A percentile compares a stretch with the other conserved stretches of the same genome.
These are phyloP conservation scores for Macrocystidia cucumis DNA, from an alignment of 1,284 basidiomycete genomes.

Conservation along the genomic window DNA sequence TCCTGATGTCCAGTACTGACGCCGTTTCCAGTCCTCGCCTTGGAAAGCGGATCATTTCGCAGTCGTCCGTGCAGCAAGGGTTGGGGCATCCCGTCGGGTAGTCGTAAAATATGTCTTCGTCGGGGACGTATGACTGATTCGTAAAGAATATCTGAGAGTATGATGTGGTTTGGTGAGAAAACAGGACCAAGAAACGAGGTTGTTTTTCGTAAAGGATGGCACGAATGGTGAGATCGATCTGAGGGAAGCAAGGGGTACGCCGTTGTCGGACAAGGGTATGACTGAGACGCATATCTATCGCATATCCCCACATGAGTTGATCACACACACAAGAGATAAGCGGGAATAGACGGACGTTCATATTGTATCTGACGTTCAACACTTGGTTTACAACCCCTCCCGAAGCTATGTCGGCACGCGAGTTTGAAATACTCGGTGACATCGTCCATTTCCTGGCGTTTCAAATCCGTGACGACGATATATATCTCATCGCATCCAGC, in stretches of 20 bases:
- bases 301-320: no score
- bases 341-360: conserved; percentile 56
- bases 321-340: no score
- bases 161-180: conserved; percentile 70
- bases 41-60: conserved; percentile 73
- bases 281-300: conserved; percentile 56
- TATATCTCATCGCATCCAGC: conserved; percentile 67
- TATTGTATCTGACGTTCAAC: conserved; percentile 57
- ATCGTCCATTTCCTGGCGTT: conserved; percentile 70
- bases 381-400: conserved; percentile 53
- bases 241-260: conserved; percentile 67
- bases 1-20: conserved; percentile 50
- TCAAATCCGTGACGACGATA: conserved; percentile 69
- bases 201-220: conserved; percentile 65
- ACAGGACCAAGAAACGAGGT: conserved; percentile 65
- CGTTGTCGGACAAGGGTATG: conserved; percentile 57
- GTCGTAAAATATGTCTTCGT: conserved; percentile 62
- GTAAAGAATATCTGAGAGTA: conserved; percentile 76
- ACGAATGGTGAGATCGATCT: conserved; percentile 66
- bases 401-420: conserved; percentile 53
- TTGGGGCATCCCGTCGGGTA: conserved; percentile 72
- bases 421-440: conserved; percentile 69
- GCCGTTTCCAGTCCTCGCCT: conserved; percentile 52
- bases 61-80: conserved; percentile 68
- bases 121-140: conserved; percentile 58